Evolutionary conservation across 2,329 filamentous ascomycete species (phyloP), one percentile per base, ranked within the genome.

Genomic region (Lecanicillium sp.): DNA sequence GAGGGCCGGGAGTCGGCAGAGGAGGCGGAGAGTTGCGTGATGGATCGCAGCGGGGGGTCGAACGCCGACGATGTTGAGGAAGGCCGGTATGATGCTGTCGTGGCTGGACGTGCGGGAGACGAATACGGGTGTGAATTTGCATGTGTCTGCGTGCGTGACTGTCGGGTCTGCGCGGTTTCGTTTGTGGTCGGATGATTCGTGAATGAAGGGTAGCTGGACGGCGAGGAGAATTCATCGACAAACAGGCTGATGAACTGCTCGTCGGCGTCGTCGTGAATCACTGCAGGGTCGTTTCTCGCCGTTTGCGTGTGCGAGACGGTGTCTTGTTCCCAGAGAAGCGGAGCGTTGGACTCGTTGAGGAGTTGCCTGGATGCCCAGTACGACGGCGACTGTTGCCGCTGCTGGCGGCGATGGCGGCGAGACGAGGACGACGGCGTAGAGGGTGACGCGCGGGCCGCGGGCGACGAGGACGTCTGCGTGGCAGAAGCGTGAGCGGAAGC

Each of bases 191-290:
- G 39, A 39, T 36, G 22, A 14, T 41, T 33, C 15, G 43, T 47
- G 42, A 61, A 56, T 29, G 52, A 45, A 5, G 58, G 57, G 36
- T 62, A 62, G 12, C 46, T 52, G 15, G 61, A 61, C 17, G 60
- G 60, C 3, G 60, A 63, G 9, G 59, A 62, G 38, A 60, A 59
- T 12, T 59, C 51, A 29, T 54, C 50, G 29, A 48, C 43, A 18
- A 63, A 39, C n/a, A 42, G 46, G 29, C 37, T 38, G 15, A 62
- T 44, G 27, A 49, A 50, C 13, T 46, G 40, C 29, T 56, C 49
- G 17, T 58, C 52, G 33, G 43, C 43, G 39, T 38, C 5, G 22
- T 14, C 25, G 31, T 33, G 27, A 17, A 30, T 4, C 22, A 31
- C 8, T 25, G 37, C 27, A n/a, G 18, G n/a, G 19, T 18, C 36